phyloP scores from a whole-genome alignment of 352 stramenopile genomes.

The Pythium aristosporum region DNA sequence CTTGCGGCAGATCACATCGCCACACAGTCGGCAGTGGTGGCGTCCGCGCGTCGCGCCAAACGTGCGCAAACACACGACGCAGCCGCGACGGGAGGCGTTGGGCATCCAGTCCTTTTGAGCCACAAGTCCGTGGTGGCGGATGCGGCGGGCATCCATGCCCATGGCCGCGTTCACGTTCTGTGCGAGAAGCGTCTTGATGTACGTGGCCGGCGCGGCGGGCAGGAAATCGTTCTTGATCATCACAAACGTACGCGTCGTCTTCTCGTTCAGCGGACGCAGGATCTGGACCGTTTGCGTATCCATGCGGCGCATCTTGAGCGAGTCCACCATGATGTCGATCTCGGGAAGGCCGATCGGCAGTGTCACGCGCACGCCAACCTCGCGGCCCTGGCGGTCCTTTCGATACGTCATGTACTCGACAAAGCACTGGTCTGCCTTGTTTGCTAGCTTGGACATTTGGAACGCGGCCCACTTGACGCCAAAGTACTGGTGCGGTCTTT shows the following conservation, averaged over 20 bases:
- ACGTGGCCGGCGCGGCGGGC: conserved; percentile 23
- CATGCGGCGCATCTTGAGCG: conserved; percentile 55
- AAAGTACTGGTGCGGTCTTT: conserved; percentile 50
- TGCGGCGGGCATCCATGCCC: conserved; percentile 59
- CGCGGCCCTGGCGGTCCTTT: conserved; percentile 50
- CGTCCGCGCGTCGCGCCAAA: conserved; percentile 62
- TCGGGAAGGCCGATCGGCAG: conserved; percentile 60
- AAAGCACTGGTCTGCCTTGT: conserved; percentile 68
- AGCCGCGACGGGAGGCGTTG: conserved; percentile 43
- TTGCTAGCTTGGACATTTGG: conserved; percentile 50
- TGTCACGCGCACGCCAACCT: conserved; percentile 71
- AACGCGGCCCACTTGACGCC: conserved; percentile 84
- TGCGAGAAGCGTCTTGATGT: conserved; percentile 54
- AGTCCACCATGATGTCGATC: conserved; percentile 46
- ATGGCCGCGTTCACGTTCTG: conserved; percentile 53
- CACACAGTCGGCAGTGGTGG: conserved; percentile 77
- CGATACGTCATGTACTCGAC: conserved; percentile 78
- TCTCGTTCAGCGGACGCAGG: conserved; percentile 25
- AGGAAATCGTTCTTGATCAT: conserved; percentile 49
- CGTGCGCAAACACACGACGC: conserved; percentile 53
- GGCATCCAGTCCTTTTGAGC: conserved; percentile 52
- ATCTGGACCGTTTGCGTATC: conserved; percentile 59
- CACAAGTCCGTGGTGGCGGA: conserved; percentile 52
- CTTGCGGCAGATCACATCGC: conserved; percentile 70
- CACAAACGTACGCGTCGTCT: conserved; percentile 55